Base-by-base conservation (phyloP, 2,329 filamentous ascomycete species). In the Aspergillus uvarum region DNA sequence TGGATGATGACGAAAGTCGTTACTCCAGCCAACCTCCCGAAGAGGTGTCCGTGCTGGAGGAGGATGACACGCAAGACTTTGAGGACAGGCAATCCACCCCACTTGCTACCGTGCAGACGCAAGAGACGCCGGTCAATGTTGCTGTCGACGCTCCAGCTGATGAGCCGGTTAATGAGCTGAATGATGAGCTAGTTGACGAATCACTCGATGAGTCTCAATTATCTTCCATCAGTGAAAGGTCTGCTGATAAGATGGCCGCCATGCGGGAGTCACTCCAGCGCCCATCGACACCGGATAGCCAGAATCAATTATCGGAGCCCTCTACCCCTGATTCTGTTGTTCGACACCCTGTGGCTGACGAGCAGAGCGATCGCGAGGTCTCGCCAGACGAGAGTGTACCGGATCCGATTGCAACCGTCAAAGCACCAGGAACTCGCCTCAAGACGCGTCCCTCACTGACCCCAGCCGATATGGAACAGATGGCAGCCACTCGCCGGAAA, bases 321-420 rank as follows among this genome's bases (percentile, higher is more conserved):
- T 85, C 87, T 35, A 96, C 92, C 7, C 93, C 94, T 14, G 90
- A 92, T 53, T 98, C 94, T 6, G 93, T 98, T 22, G 94, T 97
- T 64, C 90, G 91, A 63, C 90, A 93, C 69, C 86, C 87, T 2
- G 75, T 91, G 51, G 77, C 80, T 1, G 78, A 82, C 8, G 79
- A 82, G 10, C 70, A 66, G 6, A 68, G 65, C 3, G 68, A 72
- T 6, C 68, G 67, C 1, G 74, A 77, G 16, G 65, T 63, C 32
- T 73, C 72, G 2, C 73, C 79, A 2, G 74, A 76, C 16, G 82
- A 86, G 50, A 85, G 86, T 38, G 86, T 98, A 59, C 92, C 94
- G 1, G 92, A 96, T 68, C 86, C 87, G 51, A 80, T 91, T 51
- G 92, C 94, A 4, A 97, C 94, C 0, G 93, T 98, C 77, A 95